These are phyloP conservation scores for Russula virescens DNA, from an alignment of 768 basidiomycete species.

Conservation along the genomic window DNA sequence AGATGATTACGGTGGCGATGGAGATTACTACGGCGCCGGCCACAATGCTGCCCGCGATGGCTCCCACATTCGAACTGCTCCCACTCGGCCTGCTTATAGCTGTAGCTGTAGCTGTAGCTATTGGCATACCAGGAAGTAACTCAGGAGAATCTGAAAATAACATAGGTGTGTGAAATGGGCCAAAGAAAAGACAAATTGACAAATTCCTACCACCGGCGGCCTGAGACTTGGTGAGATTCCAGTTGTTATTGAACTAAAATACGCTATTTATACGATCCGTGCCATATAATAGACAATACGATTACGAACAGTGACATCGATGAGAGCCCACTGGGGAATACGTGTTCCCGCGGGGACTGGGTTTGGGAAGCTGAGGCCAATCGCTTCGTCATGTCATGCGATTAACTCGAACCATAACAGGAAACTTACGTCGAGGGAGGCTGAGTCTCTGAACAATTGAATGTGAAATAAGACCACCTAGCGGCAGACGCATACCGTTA, in stretches of 20 bases:
- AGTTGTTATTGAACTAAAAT: background rate
- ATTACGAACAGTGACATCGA: constrained; percentile 5
- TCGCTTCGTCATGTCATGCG: background rate
- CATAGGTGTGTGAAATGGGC: background rate
- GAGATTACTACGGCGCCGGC: constrained; percentile 1
- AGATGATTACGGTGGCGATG: background rate
- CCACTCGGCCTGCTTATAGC: too few relatives aligned
- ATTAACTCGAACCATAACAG: too few relatives aligned
- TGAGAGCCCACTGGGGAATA: constrained; percentile 7
- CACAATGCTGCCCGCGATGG: background rate
- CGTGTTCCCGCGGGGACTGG: constrained; percentile 8
- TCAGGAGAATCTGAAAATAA: background rate
- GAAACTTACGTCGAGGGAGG: constrained; percentile 6
- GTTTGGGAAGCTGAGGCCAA: background rate
- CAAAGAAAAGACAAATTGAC: too few relatives aligned
- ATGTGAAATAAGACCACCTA: background rate
- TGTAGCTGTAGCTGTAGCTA: background rate
- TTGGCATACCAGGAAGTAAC: background rate
- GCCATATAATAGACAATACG: background rate
- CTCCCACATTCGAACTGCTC: constrained; percentile 1
- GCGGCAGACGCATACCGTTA: background rate
- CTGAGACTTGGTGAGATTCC: background rate
- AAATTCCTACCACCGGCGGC: background rate
- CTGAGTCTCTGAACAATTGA: background rate
- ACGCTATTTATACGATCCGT: background rate